Evolutionary conservation across 2,329 filamentous ascomycete genomes (phyloP).

Genomic region (Fusarium liriodendri): DNA sequence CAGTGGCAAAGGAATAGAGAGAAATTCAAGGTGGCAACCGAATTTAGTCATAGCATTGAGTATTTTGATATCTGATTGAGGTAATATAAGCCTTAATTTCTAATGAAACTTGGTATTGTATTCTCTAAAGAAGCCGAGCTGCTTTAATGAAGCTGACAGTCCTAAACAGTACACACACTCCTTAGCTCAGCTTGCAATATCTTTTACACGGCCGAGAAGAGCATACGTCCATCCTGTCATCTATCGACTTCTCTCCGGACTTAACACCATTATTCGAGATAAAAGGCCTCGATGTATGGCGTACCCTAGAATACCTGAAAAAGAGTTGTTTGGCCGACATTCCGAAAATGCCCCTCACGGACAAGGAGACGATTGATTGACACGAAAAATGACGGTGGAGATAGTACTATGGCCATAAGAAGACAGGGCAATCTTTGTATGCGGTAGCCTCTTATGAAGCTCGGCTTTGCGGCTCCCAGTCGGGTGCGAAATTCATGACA

Average conservation of each 20-base stretch:
- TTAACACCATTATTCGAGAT: neutral
- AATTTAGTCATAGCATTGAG: neutral
- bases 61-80: neutral
- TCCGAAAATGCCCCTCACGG: neutral
- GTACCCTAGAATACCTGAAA: neutral
- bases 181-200: neutral
- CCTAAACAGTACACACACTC: neutral
- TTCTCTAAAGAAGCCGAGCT: neutral
- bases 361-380: neutral
- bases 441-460: no score
- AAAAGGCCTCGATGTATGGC: neutral
- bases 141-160: neutral
- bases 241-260: neutral
- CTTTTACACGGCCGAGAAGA: neutral
- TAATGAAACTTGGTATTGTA: neutral
- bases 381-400: no score
- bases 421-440: no score
- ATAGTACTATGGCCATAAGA: no score
- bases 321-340: neutral
- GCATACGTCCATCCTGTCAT: neutral
- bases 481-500: neutral
- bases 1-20: neutral
- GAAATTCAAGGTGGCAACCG: neutral
- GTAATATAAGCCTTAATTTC: neutral
- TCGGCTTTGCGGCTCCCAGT: neutral